Conservation (phyloP, 257 asterid genomes). For the Solanum chiquidenum region DNA sequence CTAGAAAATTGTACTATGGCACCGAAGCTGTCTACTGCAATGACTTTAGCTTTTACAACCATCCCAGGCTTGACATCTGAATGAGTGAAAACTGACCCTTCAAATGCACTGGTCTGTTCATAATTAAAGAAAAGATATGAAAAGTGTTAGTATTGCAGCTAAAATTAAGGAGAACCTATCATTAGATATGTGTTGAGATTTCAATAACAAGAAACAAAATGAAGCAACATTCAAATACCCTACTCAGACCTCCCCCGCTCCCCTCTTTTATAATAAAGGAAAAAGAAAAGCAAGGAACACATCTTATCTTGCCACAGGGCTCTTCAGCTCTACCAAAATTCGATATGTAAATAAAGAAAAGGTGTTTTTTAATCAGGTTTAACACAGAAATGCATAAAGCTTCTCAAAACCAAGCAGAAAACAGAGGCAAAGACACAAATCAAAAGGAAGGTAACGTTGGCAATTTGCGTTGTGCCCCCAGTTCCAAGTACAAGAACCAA, state of each 20-base stretch:
- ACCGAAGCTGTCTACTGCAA: conserved; percentile 69
- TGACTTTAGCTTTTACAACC: conserved; percentile 91
- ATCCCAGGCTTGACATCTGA: conserved; percentile 97
- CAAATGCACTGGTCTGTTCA: conserved; percentile 81
- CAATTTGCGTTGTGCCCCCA: neutral
- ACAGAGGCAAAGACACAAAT: neutral
- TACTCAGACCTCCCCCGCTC: neutral
- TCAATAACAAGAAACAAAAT: neutral
- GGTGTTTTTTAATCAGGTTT: neutral
- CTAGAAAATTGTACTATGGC: conserved; percentile 84
- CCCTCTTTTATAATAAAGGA: neutral
- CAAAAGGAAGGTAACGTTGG: neutral
- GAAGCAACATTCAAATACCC: neutral
- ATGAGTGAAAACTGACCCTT: conserved; percentile 87
- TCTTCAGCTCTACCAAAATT: neutral
- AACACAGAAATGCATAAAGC: neutral
- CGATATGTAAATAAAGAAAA: neutral
- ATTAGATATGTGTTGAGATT: neutral
- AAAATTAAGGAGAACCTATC: neutral
- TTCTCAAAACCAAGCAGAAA: neutral
- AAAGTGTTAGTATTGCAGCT: neutral
- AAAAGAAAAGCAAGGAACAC: neutral
- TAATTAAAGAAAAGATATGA: conserved; percentile 2
- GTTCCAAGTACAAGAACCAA: neutral
- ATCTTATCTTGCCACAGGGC: neutral